A percentile compares a stretch with the other conserved stretches of the same genome.
These are phyloP conservation scores for Kodamaea fungicola DNA, from an alignment of 1,139 yeast species.

Conservation along the genomic window DNA sequence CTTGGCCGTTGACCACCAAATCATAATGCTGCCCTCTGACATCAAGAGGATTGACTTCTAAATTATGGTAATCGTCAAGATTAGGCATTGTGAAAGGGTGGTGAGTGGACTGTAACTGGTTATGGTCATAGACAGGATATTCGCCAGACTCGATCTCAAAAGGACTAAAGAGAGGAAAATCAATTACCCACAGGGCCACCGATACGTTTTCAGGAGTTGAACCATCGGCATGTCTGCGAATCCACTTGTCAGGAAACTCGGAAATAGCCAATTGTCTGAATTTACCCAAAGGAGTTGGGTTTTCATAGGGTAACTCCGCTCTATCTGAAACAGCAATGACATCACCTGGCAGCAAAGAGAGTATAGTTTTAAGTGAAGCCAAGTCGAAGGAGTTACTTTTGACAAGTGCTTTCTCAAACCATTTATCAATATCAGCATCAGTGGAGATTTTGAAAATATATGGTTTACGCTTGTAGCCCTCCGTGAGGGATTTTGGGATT, in stretches of 20 bases:
- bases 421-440: conserved; percentile 32
- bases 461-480: conserved; percentile 63
- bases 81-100: conserved; percentile 97
- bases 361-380: conserved; percentile 21
- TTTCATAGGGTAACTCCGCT: conserved; percentile 67
- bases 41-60: conserved; percentile 54
- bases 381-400: conserved; percentile 19
- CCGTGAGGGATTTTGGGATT: conserved; percentile 37
- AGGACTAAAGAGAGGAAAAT: conserved; percentile 90
- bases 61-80: conserved; percentile 57
- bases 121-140: conserved; percentile 61
- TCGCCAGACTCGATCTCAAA: conserved; percentile 33
- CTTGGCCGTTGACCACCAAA: conserved; percentile 89
- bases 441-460: conserved; percentile 46
- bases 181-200: conserved; percentile 82
- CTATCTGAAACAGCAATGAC: conserved; percentile 73
- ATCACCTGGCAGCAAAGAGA: conserved; percentile 64
- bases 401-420: conserved; percentile 42
- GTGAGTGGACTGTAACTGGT: conserved; percentile 67
- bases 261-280: conserved; percentile 71
- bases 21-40: conserved; percentile 95
- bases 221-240: conserved; percentile 31
- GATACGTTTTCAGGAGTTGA: conserved; percentile 29
- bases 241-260: conserved; percentile 50
- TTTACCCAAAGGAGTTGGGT: conserved; percentile 92